These are phyloP conservation scores for Pseudogymnoascus sp. DNA, from an alignment of 2,329 filamentous ascomycete genomes.

Conservation along the genomic window DNA sequence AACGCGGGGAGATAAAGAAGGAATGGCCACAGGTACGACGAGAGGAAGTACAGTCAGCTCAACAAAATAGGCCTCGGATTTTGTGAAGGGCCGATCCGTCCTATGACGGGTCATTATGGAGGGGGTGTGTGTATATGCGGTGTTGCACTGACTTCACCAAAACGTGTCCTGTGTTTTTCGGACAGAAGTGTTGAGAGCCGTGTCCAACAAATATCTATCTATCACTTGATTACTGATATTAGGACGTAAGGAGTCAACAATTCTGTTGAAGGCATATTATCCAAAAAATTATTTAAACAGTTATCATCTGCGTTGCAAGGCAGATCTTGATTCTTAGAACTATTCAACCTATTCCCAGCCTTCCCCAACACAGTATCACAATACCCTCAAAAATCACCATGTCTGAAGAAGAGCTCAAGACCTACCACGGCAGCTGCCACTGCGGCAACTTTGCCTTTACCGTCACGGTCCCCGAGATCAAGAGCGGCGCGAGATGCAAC, in stretches of 20 bases:
- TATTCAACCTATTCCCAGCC: not conserved
- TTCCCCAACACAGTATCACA: not conserved
- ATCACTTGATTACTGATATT: not conserved
- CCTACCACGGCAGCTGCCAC: conserved; percentile 3
- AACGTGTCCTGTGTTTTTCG: not conserved
- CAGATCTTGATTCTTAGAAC: not conserved
- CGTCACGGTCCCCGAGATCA: conserved; percentile 3
- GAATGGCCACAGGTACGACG: not conserved
- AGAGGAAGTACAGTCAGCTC: not conserved
- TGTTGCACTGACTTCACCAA: not conserved
- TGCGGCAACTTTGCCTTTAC: not conserved
- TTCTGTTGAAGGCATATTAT: not conserved
- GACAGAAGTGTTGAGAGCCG: not conserved
- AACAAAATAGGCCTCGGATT: not conserved
- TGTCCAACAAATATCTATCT: not conserved
- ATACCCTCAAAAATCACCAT: not conserved
- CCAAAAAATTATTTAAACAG: not conserved
- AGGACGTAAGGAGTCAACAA: not conserved
- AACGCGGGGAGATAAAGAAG: not conserved
- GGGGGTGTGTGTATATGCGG: not conserved
- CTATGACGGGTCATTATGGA: not conserved
- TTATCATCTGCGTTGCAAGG: not conserved
- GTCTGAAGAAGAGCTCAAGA: conserved; percentile 4
- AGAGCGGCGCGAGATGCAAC: not conserved
- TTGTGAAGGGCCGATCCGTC: not conserved